Conservation (phyloP, 257 asterid genomes). For the Misopates orontium region DNA sequence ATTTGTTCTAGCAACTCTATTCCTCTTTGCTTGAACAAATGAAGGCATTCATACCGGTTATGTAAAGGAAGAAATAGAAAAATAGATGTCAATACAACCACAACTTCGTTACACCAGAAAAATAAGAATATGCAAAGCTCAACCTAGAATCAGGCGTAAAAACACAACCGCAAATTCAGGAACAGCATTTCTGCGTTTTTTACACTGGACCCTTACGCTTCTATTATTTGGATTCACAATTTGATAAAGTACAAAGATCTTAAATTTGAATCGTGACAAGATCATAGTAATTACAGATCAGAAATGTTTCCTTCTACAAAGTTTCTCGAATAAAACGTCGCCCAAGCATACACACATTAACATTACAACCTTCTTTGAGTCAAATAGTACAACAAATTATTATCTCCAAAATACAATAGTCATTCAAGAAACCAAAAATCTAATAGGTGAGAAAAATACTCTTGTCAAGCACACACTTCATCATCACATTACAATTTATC, state of each 20-base stretch:
- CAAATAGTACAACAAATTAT: too few relatives aligned
- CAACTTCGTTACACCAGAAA: slow-evolving; percentile 38
- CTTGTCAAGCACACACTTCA: too few relatives aligned
- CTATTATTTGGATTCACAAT: slow-evolving; percentile 85
- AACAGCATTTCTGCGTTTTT: slow-evolving; percentile 11
- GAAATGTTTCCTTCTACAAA: too few relatives aligned
- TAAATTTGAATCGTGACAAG: too few relatives aligned
- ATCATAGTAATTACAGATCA: too few relatives aligned
- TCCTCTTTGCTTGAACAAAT: slow-evolving; percentile 22
- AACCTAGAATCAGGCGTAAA: slow-evolving; percentile 22
- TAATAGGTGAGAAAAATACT: too few relatives aligned
- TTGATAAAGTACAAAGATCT: slow-evolving; percentile 35
- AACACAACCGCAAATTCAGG: slow-evolving; percentile 25
- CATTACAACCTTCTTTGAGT: too few relatives aligned
- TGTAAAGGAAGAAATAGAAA: not conserved
- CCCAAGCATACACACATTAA: too few relatives aligned
- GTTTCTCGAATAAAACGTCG: too few relatives aligned
- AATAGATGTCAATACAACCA: slow-evolving; percentile 22
- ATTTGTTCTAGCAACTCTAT: not conserved
- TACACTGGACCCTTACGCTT: slow-evolving; percentile 74
- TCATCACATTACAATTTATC: too few relatives aligned
- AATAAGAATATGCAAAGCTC: slow-evolving; percentile 40
- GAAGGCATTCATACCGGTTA: slow-evolving; percentile 27
- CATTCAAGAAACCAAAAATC: too few relatives aligned
- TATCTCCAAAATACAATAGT: too few relatives aligned